These are phyloP conservation scores for Ophiosphaerella herpotricha DNA, from an alignment of 2,329 filamentous ascomycete genomes.

Conservation along the genomic window DNA sequence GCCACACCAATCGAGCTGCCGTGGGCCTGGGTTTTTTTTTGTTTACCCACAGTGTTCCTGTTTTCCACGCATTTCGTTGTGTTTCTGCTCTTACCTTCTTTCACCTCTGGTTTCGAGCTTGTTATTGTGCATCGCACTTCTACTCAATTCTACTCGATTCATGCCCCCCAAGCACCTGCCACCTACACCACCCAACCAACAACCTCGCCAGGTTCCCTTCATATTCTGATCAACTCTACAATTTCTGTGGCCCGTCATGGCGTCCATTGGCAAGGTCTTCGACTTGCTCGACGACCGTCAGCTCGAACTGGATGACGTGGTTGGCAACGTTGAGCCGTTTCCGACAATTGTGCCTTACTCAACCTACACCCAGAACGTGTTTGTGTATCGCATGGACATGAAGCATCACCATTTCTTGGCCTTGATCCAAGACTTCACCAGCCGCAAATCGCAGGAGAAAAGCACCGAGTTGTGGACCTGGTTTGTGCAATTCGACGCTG, in stretches of 20 bases:
- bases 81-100: not conserved
- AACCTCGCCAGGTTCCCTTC: not conserved
- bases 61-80: not conserved
- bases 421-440: slow-evolving; percentile 37
- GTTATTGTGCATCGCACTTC: slow-evolving; percentile 4
- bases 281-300: slow-evolving; percentile 40
- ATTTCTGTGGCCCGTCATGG: slow-evolving; percentile 20
- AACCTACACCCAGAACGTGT: slow-evolving; percentile 25
- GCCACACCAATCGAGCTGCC: too few relatives aligned
- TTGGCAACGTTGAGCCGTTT: slow-evolving; percentile 34
- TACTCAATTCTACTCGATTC: not conserved
- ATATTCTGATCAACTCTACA: not conserved
- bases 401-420: slow-evolving; percentile 31
- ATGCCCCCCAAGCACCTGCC: not conserved
- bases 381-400: slow-evolving; percentile 35
- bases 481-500: slow-evolving; percentile 39
- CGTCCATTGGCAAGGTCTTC: slow-evolving; percentile 34
- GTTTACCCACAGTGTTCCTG: too few relatives aligned
- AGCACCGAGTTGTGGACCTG: slow-evolving; percentile 40
- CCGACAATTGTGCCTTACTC: slow-evolving; percentile 40
- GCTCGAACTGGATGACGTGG: slow-evolving; percentile 37
- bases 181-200: not conserved
- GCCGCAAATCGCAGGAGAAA: slow-evolving; percentile 16
- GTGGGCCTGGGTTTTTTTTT: too few relatives aligned
- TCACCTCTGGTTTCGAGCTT: slow-evolving; percentile 8